Evolutionary conservation across 805 yeast species (phyloP).

Genomic region (Candida palmyrensis): DNA sequence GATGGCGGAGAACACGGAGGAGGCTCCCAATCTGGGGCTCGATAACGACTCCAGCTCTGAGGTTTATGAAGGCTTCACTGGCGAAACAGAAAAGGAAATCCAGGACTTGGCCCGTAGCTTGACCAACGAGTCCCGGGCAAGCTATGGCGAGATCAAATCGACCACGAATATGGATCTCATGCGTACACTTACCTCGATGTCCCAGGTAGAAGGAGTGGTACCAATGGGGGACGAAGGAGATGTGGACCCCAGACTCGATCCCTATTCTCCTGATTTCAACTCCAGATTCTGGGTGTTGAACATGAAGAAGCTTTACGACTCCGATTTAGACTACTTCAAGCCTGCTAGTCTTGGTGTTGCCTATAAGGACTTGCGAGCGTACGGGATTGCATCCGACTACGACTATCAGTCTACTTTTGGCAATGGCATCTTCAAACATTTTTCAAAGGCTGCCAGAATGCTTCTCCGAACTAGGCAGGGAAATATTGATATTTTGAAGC

Average conservation of each 20-base stretch:
- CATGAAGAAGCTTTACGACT: slow-evolving; percentile 41
- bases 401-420: slow-evolving; percentile 54
- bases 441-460: not conserved
- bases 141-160: not conserved
- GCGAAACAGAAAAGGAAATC: slow-evolving; percentile 11
- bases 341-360: slow-evolving; percentile 54
- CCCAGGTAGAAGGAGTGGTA: slow-evolving; percentile 37
- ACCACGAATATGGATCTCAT: slow-evolving; percentile 4
- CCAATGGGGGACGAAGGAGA: slow-evolving; percentile 17
- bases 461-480: slow-evolving; percentile 2
- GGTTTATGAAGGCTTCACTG: slow-evolving; percentile 13
- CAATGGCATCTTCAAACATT: slow-evolving; percentile 21
- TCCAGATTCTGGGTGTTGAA: slow-evolving; percentile 60
- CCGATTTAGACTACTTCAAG: slow-evolving; percentile 54
- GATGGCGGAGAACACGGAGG: no score
- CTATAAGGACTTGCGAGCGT: slow-evolving; percentile 49
- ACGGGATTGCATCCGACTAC: slow-evolving; percentile 55
- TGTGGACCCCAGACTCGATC: slow-evolving; percentile 44
- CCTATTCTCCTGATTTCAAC: slow-evolving; percentile 45
- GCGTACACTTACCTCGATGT: slow-evolving; percentile 28
- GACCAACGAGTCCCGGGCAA: slow-evolving; percentile 7
- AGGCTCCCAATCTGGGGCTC: not conserved
- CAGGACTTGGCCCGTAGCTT: slow-evolving; percentile 21
- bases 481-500: slow-evolving; percentile 49
- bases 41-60: not conserved